phyloP scores from a whole-genome alignment of 139 green algal genomes.

The Closterium sp. region DNA sequence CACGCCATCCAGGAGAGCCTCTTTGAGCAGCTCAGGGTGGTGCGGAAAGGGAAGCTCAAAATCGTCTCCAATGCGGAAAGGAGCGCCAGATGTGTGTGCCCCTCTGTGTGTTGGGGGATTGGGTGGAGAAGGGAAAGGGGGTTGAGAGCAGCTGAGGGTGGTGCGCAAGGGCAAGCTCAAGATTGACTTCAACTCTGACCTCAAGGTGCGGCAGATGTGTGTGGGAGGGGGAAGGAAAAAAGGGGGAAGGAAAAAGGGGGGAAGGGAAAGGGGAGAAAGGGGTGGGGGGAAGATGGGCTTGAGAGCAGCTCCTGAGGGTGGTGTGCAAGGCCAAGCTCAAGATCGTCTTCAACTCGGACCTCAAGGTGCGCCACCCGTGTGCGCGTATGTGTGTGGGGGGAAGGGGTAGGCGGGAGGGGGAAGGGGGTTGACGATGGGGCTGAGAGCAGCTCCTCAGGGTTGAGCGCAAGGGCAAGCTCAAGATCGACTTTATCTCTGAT shows the following conservation, averaged over 20 bases:
- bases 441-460: conserved; percentile 53
- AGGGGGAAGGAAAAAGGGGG: too few species aligned
- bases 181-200: conserved; percentile 3
- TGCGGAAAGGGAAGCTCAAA: conserved; percentile 38
- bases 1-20: conserved; percentile 53
- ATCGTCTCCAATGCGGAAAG: too few species aligned
- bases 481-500: conserved; percentile 8
- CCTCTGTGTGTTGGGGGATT: too few species aligned
- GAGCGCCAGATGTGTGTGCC: too few species aligned
- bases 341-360: conserved; percentile 14
- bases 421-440: too few species aligned
- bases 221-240: too few species aligned
- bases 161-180: conserved; percentile 41
- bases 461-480: conserved; percentile 31
- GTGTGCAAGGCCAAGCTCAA: conserved; percentile 36
- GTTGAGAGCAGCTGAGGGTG: conserved; percentile 53
- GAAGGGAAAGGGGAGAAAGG: too few species aligned
- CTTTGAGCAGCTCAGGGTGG: conserved; percentile 56
- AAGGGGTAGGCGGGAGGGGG: not conserved
- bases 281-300: too few species aligned
- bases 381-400: not conserved
- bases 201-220: conserved; percentile 12
- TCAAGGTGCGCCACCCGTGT: too few species aligned
- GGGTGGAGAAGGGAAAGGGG: too few species aligned
- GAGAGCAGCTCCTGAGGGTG: conserved; percentile 40